Evolutionary conservation across 768 basidiomycete genomes (phyloP).

Genomic region (Psilocybe cubensis): DNA sequence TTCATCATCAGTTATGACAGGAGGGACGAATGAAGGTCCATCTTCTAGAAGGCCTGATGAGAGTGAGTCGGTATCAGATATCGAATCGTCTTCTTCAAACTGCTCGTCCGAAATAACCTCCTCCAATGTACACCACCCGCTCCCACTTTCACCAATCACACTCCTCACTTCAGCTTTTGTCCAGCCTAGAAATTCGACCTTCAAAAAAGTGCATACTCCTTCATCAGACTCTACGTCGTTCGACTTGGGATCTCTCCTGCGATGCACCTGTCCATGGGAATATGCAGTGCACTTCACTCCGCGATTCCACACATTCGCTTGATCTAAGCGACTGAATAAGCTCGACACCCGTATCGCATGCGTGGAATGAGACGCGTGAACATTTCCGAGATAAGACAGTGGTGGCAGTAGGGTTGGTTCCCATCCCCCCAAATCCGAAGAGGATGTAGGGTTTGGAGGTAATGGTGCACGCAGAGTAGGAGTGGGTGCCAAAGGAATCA

Average conservation of each 20-base stretch:
- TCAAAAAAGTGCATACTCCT: constrained; percentile 67
- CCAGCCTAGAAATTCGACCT: constrained; percentile 79
- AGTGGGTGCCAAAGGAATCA: constrained; percentile 79
- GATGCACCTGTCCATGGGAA: constrained; percentile 41
- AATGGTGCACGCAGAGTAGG: constrained; percentile 71
- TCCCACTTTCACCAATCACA: constrained; percentile 72
- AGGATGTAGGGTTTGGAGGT: constrained; percentile 28
- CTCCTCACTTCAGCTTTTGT: constrained; percentile 62
- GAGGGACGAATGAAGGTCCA: constrained; percentile 8
- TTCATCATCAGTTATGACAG: constrained; percentile 7
- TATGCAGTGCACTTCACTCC: constrained; percentile 66
- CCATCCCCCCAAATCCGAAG: constrained; percentile 5
- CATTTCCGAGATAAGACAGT: constrained; percentile 48
- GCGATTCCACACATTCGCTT: constrained; percentile 67
- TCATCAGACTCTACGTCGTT: constrained; percentile 29
- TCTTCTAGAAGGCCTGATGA: constrained; percentile 29
- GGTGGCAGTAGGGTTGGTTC: constrained; percentile 44
- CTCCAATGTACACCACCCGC: constrained; percentile 77
- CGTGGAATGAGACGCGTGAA: constrained; percentile 55
- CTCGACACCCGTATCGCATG: constrained; percentile 70
- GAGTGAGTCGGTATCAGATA: constrained; percentile 23
- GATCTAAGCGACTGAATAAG: constrained; percentile 73
- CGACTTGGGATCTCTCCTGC: background rate
- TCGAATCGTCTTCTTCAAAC: constrained; percentile 23
- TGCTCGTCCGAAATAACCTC: constrained; percentile 42